Percentiles rank a stretch among this genome's conserved stretches.
These are phyloP conservation scores for Curvularia lunata DNA, from an alignment of 2,329 filamentous ascomycete species.

Conservation along the genomic window DNA sequence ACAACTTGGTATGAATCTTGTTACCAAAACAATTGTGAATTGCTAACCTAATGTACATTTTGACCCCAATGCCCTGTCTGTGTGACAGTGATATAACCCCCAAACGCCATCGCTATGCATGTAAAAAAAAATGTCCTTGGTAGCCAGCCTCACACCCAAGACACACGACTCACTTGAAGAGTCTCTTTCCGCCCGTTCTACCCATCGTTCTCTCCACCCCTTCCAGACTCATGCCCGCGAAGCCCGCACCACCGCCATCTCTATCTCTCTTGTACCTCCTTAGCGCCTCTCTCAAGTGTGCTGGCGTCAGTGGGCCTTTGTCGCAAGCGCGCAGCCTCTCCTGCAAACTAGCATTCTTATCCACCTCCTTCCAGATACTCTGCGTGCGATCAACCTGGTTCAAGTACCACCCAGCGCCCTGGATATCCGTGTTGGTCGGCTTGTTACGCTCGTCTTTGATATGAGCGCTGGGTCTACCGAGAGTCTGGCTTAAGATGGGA, in stretches of 20 bases:
- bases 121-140: background rate
- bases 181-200: conserved; percentile 53
- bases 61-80: background rate
- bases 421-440: conserved; percentile 39
- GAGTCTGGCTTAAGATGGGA: conserved; percentile 32
- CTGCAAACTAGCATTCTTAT: conserved; percentile 30
- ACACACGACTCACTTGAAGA: conserved; percentile 49
- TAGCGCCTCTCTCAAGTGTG: conserved; percentile 76
- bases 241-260: conserved; percentile 66
- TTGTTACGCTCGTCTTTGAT: conserved; percentile 36
- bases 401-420: conserved; percentile 32
- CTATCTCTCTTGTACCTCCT: conserved; percentile 68
- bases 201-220: conserved; percentile 54
- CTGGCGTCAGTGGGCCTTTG: conserved; percentile 69
- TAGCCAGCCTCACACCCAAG: too few species aligned
- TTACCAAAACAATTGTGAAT: background rate
- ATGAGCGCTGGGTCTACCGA: conserved; percentile 40
- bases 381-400: conserved; percentile 33
- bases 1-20: background rate
- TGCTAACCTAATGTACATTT: background rate
- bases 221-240: conserved; percentile 58
- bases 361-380: conserved; percentile 39
- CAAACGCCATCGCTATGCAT: conserved; percentile 24
- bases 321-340: conserved; percentile 45
- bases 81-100: background rate